Evolutionary conservation across 208 protist genomes (phyloP), one percentile per base, ranked within the genome.

Genomic region (Acanthamoeba castellanii): DNA sequence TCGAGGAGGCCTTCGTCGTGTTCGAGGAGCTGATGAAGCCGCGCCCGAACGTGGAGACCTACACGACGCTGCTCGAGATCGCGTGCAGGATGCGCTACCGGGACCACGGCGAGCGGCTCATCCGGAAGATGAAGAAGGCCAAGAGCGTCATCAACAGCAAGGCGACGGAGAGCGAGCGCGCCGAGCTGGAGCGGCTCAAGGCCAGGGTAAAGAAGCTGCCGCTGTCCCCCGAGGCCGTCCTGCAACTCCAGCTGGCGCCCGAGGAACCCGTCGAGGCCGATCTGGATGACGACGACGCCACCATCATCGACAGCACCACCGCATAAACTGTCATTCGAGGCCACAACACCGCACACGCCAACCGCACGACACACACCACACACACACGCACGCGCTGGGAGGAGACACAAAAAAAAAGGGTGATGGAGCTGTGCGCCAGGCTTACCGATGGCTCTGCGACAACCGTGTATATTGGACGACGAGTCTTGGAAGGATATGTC

Each of bases 31-130:
- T 64, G 47, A 81, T 81, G 72, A 55, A 37, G 16, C 30, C 25
- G 27, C 81, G 81, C 8, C 81, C 81, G 14, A 88, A 55, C 81
- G n/a, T 57, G 1, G 81, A 88, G 81, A 88, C 81, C 30, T 88
- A 88, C 50, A 88, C 30, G 81, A 88, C 81, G 81, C 45, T 88
- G 47, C 81, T 88, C 27, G 64, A 32, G 81, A 64, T 88, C 52
- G 81, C 81, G 1, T n/a, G 50, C 81, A 88, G 66, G 81, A 88
- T 88, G 81, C 42, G 81, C 25, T 88, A 88, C 50, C 45, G 81
- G 27, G 81, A 88, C 52, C 81, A 88, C 47, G 81, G 81, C 50
- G 81, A 88, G 50, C 45, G 81, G 9, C 50, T 88, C 27, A 27
- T 88, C n/a, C 0, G 9, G n/a, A 88, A 42, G 81, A 88, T 88